These are phyloP conservation scores for Neurospora tetrasperma DNA, from an alignment of 495 filamentous ascomycete genomes.

Conservation along the genomic window DNA sequence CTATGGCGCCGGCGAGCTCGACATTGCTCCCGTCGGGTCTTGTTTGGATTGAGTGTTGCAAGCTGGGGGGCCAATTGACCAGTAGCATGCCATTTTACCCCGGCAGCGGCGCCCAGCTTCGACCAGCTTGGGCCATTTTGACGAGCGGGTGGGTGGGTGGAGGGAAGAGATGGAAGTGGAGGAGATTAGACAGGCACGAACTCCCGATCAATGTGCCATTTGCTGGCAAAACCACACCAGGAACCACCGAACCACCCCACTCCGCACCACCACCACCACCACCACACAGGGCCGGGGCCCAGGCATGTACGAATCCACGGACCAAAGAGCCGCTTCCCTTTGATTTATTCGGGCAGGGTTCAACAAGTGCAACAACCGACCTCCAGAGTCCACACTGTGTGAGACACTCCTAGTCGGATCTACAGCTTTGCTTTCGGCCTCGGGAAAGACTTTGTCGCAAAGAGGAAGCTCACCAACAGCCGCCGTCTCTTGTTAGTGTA, in stretches of 20 bases:
- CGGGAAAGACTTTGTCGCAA: background rate
- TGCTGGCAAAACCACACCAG: background rate
- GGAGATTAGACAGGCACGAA: background rate
- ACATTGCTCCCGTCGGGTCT: background rate
- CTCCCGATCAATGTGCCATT: background rate
- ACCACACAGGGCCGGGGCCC: too few relatives aligned
- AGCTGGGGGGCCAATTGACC: background rate
- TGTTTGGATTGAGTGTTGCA: too few relatives aligned
- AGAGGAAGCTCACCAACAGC: background rate
- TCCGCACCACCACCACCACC: background rate
- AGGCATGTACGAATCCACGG: background rate
- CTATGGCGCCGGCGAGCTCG: background rate
- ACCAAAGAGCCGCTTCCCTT: background rate
- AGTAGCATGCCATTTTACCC: background rate
- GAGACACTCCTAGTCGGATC: background rate
- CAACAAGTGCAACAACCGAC: background rate
- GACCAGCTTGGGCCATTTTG: background rate
- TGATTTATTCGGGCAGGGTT: background rate
- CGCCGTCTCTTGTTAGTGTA: background rate
- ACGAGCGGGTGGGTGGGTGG: background rate
- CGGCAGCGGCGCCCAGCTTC: background rate
- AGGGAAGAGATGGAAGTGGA: background rate
- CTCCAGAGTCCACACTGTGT: background rate
- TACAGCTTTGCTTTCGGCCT: background rate
- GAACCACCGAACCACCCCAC: background rate